phyloP scores from a whole-genome alignment of 2,329 filamentous ascomycete genomes.

The Fusarium nygamai region DNA sequence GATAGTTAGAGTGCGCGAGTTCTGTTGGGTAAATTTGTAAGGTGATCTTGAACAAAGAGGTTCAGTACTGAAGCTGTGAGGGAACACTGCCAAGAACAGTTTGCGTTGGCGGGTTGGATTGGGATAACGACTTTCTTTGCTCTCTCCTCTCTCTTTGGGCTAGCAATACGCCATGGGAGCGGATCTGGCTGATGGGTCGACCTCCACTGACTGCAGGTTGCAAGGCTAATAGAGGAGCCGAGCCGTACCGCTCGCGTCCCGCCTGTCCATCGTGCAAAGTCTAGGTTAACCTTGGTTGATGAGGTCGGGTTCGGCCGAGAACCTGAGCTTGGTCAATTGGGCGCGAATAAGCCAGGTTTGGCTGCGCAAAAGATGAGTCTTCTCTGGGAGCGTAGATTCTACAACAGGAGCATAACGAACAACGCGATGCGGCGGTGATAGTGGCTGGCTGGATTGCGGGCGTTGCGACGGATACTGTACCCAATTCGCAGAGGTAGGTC shows the following conservation, averaged over 20 bases:
- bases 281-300: constrained; percentile 15
- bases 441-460: constrained; percentile 18
- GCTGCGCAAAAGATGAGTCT: background rate
- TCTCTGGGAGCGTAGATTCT: background rate
- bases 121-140: background rate
- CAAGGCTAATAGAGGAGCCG: constrained; percentile 37
- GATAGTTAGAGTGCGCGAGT: background rate
- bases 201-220: constrained; percentile 26
- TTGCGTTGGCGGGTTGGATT: background rate
- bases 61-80: background rate
- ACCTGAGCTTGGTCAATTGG: background rate
- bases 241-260: constrained; percentile 40
- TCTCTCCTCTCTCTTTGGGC: background rate
- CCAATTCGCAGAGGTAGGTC: background rate
- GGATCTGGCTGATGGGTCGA: constrained; percentile 22
- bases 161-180: constrained; percentile 23
- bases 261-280: constrained; percentile 29
- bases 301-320: constrained; percentile 30
- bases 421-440: background rate
- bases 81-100: background rate
- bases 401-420: background rate
- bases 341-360: constrained; percentile 5
- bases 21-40: background rate
- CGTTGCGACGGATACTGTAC: constrained; percentile 7
- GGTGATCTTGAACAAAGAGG: background rate